Conservation (phyloP, 1,284 basidiomycete species). For the Papiliotrema fonsecae region DNA sequence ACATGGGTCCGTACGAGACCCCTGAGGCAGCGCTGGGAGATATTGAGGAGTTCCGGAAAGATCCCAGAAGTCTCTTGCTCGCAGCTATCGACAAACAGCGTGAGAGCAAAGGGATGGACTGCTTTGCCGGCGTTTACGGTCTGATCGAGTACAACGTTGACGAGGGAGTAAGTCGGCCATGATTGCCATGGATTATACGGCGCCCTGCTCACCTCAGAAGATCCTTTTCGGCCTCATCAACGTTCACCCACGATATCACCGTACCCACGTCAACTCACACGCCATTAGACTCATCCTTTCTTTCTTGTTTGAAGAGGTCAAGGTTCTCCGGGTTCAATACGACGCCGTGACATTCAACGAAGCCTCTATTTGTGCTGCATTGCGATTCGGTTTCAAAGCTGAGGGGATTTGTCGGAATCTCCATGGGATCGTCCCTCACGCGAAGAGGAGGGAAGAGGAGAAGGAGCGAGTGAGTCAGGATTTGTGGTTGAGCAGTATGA, state of each 20-base stretch:
- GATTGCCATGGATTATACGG: no score
- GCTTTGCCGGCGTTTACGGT: conserved; percentile 24
- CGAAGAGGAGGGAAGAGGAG: conserved; percentile 7
- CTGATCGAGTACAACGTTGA: conserved; percentile 14
- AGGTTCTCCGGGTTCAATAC: conserved; percentile 19
- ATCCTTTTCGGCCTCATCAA: conserved; percentile 20
- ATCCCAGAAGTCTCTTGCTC: conserved; percentile 14
- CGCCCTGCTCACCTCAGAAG: conserved; percentile 5
- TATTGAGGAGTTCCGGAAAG: conserved; percentile 16
- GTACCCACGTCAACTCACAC: conserved; percentile 22
- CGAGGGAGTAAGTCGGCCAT: conserved; percentile 16
- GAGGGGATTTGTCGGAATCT: conserved; percentile 19
- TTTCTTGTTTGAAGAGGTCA: conserved; percentile 17
- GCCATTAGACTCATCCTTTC: conserved; percentile 15
- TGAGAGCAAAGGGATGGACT: conserved; percentile 7
- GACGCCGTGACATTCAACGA: conserved; percentile 16
- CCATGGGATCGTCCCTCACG: conserved; percentile 9
- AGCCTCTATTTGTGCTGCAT: conserved; percentile 12
- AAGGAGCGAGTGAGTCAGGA: conserved; percentile 13
- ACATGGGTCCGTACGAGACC: conserved; percentile 15
- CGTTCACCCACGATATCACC: conserved; percentile 16
- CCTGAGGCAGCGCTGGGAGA: conserved; percentile 11
- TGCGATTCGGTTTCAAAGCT: conserved; percentile 15
- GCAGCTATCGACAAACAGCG: conserved; percentile 21
- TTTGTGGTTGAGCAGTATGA: conserved; percentile 19